phyloP scores from a whole-genome alignment of 2,329 filamentous ascomycete genomes.

The Knufia fluminis region DNA sequence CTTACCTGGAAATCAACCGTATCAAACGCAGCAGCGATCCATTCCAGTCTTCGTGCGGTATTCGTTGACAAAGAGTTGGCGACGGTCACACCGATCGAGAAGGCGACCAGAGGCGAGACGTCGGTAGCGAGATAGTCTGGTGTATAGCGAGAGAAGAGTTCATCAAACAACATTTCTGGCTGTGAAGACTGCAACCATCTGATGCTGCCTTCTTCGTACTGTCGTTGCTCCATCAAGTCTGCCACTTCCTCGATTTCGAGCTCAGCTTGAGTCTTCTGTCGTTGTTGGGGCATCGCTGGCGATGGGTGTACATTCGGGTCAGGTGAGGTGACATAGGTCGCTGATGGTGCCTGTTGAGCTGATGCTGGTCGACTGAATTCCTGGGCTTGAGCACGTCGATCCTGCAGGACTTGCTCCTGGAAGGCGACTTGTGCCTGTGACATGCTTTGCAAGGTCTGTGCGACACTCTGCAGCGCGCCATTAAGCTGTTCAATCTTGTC shows the following conservation, averaged over 20 bases:
- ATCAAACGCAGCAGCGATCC: conserved; percentile 48
- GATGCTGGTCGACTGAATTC: not conserved
- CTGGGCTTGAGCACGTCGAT: conserved; percentile 15
- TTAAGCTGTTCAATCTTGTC: conserved; percentile 50
- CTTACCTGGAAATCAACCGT: conserved; percentile 47
- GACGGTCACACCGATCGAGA: conserved; percentile 55
- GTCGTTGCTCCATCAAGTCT: conserved; percentile 31
- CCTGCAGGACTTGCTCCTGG: conserved; percentile 32
- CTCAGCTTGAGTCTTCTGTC: conserved; percentile 28
- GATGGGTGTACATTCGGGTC: conserved; percentile 19
- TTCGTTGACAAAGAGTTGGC: conserved; percentile 48
- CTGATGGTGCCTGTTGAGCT: conserved; percentile 13
- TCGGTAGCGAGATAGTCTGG: conserved; percentile 45
- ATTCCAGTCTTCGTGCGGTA: conserved; percentile 46
- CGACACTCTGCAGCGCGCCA: conserved; percentile 43
- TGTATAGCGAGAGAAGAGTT: conserved; percentile 49
- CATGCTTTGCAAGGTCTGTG: conserved; percentile 42
- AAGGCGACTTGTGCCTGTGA: conserved; percentile 34
- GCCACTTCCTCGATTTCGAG: conserved; percentile 35
- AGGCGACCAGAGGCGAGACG: conserved; percentile 48
- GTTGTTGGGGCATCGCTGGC: conserved; percentile 20
- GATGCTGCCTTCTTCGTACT: conserved; percentile 38
- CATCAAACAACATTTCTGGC: conserved; percentile 53
- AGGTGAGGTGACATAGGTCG: conserved; percentile 12
- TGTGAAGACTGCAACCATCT: conserved; percentile 54